Conservation (phyloP, 805 yeast genomes). For the Yueomyces sinensis region DNA sequence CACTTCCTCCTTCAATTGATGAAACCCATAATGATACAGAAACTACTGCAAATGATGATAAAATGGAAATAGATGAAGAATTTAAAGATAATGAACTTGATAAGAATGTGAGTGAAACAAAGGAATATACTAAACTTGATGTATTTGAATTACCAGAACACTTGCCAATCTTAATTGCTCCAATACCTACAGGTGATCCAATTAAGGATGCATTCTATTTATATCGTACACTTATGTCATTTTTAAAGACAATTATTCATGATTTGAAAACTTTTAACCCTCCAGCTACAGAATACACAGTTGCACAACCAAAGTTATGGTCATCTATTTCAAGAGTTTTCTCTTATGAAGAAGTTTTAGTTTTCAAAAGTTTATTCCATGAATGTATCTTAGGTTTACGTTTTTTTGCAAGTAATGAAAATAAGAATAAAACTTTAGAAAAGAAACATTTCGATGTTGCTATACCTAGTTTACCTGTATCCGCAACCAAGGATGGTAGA, state of each 20-base stretch:
- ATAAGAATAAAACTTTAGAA: constrained; percentile 12
- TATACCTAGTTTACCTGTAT: constrained; percentile 73
- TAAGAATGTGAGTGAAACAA: constrained; percentile 3
- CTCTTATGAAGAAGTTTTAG: constrained; percentile 67
- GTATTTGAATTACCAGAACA: constrained; percentile 34
- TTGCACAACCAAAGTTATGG: constrained; percentile 50
- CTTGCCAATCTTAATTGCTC: constrained; percentile 48
- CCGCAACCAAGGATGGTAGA: constrained; percentile 84
- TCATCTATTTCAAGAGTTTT: constrained; percentile 76
- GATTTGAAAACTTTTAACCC: constrained; percentile 87
- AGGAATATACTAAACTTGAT: constrained; percentile 7
- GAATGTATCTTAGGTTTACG: constrained; percentile 75
- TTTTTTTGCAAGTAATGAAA: constrained; percentile 45
- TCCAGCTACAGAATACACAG: constrained; percentile 45
- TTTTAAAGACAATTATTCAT: constrained; percentile 77
- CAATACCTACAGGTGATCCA: constrained; percentile 41
- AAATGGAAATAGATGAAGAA: constrained; percentile 6
- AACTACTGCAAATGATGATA: constrained; percentile 9
- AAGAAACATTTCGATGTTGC: constrained; percentile 43
- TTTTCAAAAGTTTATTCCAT: constrained; percentile 63
- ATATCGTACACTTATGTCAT: constrained; percentile 79
- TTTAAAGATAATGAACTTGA: constrained; percentile 5
- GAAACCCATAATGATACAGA: not conserved
- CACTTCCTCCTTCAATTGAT: not conserved
- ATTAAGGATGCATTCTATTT: constrained; percentile 79